Percentiles rank a stretch among this genome's conserved stretches.
Conservation (phyloP, 768 basidiomycete genomes). For the Serpula lacrymans region DNA sequence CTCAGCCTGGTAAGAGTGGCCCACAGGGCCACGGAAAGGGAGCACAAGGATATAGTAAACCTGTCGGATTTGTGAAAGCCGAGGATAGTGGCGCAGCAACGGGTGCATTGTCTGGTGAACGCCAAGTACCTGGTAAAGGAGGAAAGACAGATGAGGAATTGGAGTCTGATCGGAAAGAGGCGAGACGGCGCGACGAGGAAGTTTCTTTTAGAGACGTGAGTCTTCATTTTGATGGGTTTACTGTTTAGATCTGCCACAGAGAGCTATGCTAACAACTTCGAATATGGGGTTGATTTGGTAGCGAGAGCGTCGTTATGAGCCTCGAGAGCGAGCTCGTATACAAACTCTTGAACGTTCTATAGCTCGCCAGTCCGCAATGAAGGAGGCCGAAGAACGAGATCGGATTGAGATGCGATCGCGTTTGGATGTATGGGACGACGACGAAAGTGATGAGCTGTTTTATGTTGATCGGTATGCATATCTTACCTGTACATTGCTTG, state of each 20-base stretch:
- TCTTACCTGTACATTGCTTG: neutral
- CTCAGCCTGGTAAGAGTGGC: constrained; percentile 29
- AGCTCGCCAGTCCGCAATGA: constrained; percentile 63
- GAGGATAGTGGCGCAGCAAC: constrained; percentile 43
- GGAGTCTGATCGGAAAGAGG: constrained; percentile 77
- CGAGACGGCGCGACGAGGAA: constrained; percentile 75
- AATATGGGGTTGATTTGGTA: constrained; percentile 31
- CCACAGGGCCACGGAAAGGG: constrained; percentile 60
- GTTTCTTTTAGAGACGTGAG: constrained; percentile 83
- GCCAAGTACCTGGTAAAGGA: constrained; percentile 28
- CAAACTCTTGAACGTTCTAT: constrained; percentile 73
- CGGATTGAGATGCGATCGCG: constrained; percentile 74
- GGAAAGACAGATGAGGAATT: constrained; percentile 85
- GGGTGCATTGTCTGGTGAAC: constrained; percentile 32
- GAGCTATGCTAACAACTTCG: neutral
- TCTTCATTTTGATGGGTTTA: constrained; percentile 14
- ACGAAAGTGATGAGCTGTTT: constrained; percentile 89
- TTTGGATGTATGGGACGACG: constrained; percentile 89
- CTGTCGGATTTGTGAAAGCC: constrained; percentile 80
- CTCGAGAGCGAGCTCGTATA: constrained; percentile 81
- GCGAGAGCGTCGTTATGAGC: constrained; percentile 94
- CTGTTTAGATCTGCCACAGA: too few relatives aligned
- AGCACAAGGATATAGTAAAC: constrained; percentile 74
- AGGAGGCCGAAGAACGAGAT: constrained; percentile 78
- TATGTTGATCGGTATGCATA: constrained; percentile 79